Percentiles rank a stretch among this genome's conserved stretches.
Evolutionary conservation across 2,329 filamentous ascomycete genomes (phyloP).

Genomic region (Venturia carpophila): DNA sequence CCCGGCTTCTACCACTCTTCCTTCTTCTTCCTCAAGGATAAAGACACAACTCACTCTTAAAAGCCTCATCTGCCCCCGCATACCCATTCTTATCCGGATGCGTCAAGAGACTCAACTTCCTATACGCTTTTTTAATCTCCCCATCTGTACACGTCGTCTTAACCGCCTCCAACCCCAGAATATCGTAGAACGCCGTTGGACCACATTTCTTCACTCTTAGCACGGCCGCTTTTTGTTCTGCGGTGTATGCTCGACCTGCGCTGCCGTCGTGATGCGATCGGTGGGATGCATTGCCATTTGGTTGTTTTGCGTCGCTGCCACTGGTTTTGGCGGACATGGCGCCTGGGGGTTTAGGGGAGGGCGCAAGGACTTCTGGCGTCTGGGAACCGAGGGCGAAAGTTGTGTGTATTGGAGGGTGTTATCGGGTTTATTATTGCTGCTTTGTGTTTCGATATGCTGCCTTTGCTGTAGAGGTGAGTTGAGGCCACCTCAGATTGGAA

Average conservation of each 20-base stretch:
- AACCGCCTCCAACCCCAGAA: constrained; percentile 64
- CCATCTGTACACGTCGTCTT: constrained; percentile 61
- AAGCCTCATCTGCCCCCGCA: constrained; percentile 90
- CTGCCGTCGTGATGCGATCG: constrained; percentile 70
- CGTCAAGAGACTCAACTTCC: constrained; percentile 86
- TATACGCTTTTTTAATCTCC: constrained; percentile 96
- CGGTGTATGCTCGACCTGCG: constrained; percentile 69
- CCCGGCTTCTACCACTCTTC: no score
- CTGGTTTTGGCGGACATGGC: constrained; percentile 39
- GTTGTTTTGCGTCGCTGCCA: constrained; percentile 33
- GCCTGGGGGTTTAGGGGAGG: neutral
- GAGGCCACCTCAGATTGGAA: neutral
- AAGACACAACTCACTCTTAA: constrained; percentile 61
- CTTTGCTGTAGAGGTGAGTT: neutral
- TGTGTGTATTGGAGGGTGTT: neutral
- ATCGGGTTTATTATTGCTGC: neutral
- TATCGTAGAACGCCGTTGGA: constrained; percentile 90
- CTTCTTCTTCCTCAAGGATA: neutral
- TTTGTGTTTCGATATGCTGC: constrained; percentile 9
- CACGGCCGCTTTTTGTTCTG: constrained; percentile 86
- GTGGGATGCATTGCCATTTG: constrained; percentile 31
- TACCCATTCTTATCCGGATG: constrained; percentile 99
- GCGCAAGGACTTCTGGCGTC: constrained; percentile 16
- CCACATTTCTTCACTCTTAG: constrained; percentile 78
- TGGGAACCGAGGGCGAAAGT: neutral